A percentile compares a stretch with the other conserved stretches of the same genome.
These are phyloP conservation scores for Acacia concinna DNA, from an alignment of 331 rosid species.

Conservation along the genomic window DNA sequence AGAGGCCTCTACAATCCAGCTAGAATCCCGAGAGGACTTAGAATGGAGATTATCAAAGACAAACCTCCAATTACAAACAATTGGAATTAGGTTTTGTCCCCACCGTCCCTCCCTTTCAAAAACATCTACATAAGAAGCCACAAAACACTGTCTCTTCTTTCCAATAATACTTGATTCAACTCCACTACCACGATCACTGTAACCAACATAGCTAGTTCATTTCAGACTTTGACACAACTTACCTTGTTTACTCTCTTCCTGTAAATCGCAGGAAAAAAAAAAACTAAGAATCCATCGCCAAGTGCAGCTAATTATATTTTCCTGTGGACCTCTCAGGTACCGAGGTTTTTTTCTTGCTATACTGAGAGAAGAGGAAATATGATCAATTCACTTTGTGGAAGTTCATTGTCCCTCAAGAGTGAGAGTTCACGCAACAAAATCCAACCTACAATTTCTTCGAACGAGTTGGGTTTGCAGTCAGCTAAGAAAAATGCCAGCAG, in stretches of 20 bases:
- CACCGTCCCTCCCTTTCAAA: slow-evolving; percentile 19
- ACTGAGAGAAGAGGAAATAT: slow-evolving; percentile 25
- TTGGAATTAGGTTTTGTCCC: slow-evolving; percentile 38
- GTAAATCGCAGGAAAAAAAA: background rate
- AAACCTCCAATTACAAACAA: slow-evolving; percentile 44
- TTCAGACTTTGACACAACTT: background rate
- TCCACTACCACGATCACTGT: background rate
- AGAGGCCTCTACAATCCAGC: slow-evolving; percentile 51
- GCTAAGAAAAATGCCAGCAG: slow-evolving; percentile 36
- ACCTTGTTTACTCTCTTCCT: background rate
- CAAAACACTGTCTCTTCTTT: slow-evolving; percentile 44
- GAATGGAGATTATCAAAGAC: slow-evolving; percentile 41
- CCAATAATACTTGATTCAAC: slow-evolving; percentile 33
- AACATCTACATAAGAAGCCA: slow-evolving; percentile 36
- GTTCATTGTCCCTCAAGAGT: slow-evolving; percentile 58
- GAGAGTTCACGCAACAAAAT: slow-evolving; percentile 55
- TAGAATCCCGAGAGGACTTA: slow-evolving; percentile 31
- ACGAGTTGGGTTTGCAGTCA: slow-evolving; percentile 49
- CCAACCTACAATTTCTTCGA: slow-evolving; percentile 51
- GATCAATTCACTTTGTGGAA: slow-evolving; percentile 80
- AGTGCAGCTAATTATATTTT: background rate
- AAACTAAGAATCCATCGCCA: background rate
- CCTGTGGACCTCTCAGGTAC: background rate
- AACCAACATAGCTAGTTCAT: background rate
- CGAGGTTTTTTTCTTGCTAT: background rate